These are phyloP conservation scores for Baorangia bicolor DNA, from an alignment of 768 basidiomycete species.

Conservation along the genomic window DNA sequence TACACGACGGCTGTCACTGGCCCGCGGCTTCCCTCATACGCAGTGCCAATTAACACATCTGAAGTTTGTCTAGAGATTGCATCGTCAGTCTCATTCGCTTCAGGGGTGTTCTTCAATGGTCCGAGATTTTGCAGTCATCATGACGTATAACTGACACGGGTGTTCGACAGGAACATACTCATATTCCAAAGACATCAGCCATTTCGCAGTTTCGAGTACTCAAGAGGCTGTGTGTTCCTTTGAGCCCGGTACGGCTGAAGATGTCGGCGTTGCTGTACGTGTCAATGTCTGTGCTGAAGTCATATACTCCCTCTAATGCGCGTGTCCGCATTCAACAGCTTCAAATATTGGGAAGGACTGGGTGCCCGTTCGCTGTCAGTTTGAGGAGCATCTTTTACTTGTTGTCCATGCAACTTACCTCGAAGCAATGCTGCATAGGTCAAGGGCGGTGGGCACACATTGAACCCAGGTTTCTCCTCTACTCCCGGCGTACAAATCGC, in stretches of 20 bases:
- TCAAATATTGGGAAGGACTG: slow-evolving; percentile 41
- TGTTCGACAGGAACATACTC: slow-evolving; percentile 16
- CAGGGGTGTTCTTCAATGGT: slow-evolving; percentile 27
- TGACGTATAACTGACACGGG: slow-evolving; percentile 8
- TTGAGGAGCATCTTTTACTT: not conserved
- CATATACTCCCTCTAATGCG: not conserved
- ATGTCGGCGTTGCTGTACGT: slow-evolving; percentile 49
- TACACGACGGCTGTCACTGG: not conserved
- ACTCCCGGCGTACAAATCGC: slow-evolving; percentile 59
- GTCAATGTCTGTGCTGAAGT: not conserved
- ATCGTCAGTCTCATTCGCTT: slow-evolving; percentile 17
- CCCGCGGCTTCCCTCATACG: not conserved
- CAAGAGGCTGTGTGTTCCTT: slow-evolving; percentile 52
- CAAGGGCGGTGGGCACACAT: slow-evolving; percentile 61
- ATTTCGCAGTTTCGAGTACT: slow-evolving; percentile 50
- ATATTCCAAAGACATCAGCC: slow-evolving; percentile 43
- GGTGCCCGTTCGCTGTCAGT: slow-evolving; percentile 55
- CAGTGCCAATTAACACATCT: slow-evolving; percentile 1
- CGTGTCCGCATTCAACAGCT: slow-evolving; percentile 37
- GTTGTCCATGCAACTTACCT: not conserved
- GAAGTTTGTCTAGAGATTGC: slow-evolving; percentile 22
- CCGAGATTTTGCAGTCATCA: not conserved
- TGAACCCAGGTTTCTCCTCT: slow-evolving; percentile 58
- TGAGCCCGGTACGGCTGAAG: slow-evolving; percentile 55
- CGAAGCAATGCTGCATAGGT: slow-evolving; percentile 37